Evolutionary conservation across 202 grass and related monocot species (phyloP).

Genomic region (Musa balbisiana): DNA sequence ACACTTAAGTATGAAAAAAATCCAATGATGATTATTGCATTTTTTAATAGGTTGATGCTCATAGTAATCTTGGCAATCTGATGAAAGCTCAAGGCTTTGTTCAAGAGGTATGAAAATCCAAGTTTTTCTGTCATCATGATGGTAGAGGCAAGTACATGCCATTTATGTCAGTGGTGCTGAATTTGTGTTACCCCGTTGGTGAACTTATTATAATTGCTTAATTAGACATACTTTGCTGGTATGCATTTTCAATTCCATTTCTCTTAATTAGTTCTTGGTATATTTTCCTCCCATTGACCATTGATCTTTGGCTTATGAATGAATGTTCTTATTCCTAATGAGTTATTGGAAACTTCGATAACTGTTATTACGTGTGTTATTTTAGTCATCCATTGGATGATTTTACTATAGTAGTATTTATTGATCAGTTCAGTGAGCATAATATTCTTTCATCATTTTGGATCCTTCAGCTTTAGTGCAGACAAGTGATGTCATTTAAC

Average conservation of each 20-base stretch:
- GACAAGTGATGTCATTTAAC: not conserved
- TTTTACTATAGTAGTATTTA: too few species aligned
- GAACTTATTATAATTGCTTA: too few species aligned
- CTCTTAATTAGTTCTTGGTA: not conserved
- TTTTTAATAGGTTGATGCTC: constrained; percentile 28
- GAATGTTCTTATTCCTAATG: too few species aligned
- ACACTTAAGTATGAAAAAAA: not conserved
- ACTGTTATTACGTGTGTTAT: not conserved
- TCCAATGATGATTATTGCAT: not conserved
- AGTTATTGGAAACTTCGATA: too few species aligned
- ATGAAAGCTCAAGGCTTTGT: constrained; percentile 36
- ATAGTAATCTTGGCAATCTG: constrained; percentile 36
- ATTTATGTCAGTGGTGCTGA: too few species aligned
- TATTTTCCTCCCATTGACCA: not conserved
- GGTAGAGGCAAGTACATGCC: too few species aligned
- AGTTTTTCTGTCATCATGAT: not conserved
- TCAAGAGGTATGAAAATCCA: not conserved
- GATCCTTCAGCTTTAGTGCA: not conserved
- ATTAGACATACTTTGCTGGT: not conserved
- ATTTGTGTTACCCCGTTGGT: too few species aligned
- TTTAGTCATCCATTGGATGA: not conserved
- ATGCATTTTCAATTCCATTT: not conserved
- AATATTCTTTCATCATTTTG: not conserved
- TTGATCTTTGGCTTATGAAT: too few species aligned
- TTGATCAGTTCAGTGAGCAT: too few species aligned